Conservation (phyloP, 2,329 filamentous ascomycete species). For the Colletotrichum cereale region DNA sequence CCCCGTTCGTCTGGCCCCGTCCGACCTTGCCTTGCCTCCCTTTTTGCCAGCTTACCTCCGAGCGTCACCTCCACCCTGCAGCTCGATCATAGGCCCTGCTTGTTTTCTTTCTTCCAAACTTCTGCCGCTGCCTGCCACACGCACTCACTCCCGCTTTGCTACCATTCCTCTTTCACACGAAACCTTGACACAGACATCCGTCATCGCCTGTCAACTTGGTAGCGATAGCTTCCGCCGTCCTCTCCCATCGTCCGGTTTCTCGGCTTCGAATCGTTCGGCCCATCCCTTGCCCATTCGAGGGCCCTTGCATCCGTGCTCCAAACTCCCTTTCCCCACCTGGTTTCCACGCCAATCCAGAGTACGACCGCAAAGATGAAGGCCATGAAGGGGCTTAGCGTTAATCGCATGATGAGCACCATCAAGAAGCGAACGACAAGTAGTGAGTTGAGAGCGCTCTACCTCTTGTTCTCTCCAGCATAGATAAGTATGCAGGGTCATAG, state of each 20-base stretch:
- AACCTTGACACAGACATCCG: conserved; percentile 18
- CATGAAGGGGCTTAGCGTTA: conserved; percentile 68
- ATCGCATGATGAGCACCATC: conserved; percentile 68
- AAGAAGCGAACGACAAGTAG: conserved; percentile 57
- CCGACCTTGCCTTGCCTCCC: conserved; percentile 10
- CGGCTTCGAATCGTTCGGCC: not conserved
- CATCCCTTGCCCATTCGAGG: not conserved
- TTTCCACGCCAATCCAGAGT: not conserved
- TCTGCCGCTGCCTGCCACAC: conserved; percentile 7
- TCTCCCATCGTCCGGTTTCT: not conserved
- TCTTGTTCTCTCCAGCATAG: not conserved
- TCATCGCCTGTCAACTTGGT: not conserved
- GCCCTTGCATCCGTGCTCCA: conserved; percentile 9
- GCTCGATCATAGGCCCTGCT: conserved; percentile 31
- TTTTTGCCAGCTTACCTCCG: conserved; percentile 24
- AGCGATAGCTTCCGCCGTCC: conserved; percentile 6
- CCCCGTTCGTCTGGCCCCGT: conserved; percentile 39
- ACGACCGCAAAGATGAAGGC: conserved; percentile 51
- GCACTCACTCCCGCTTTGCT: conserved; percentile 12
- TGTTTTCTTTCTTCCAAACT: conserved; percentile 25
- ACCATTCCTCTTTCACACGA: conserved; percentile 4
- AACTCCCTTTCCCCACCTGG: not conserved
- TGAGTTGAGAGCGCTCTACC: conserved; percentile 11
- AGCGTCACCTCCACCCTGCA: conserved; percentile 40
- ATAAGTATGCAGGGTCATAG: conserved; percentile 5